Evolutionary conservation across 345 rosid genomes (phyloP), one percentile per base, ranked within the genome.

Genomic region (Pseudoturritis turrita): DNA sequence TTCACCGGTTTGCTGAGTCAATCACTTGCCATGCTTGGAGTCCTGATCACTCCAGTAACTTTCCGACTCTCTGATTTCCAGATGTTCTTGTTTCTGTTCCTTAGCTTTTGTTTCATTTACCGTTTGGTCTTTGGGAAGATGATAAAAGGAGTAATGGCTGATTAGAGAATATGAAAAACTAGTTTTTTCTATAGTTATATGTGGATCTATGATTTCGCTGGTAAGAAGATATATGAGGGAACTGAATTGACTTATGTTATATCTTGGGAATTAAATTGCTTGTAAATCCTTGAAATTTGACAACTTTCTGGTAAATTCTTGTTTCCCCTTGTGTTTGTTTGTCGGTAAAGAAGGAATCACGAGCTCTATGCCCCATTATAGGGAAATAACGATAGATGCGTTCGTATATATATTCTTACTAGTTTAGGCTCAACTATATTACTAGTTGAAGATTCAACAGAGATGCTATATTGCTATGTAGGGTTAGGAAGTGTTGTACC

Each of bases 1-100:
- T 88, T 79, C 92, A 91, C 60, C 94, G 88, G 74, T 83, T 91
- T 53, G 90, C 98, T n/a, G 87, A 83, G 64, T 88, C 86, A 84
- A 86, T 95, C 79, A 89, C 96, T 71, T 91, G 96, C 80, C 99
- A 95, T 75, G 90, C 99, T 55, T 95, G 98, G 98, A 89, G 92
- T 82, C 92, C 96, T 56, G 96, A 91, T 84, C 87, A 69, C 75
- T 86, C 98, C 5, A 87, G 99, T 95, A 79, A 61, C 37, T 36
- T 39, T 57, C 22, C 14, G 33, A 0, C 40, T 35, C 17, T 45
- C 7, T 70, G 9, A 21, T 59, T 15, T 14, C 5, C 17, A 12
- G 22, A 56, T 51, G 17, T 11, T 51, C 19, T 17, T 26, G 10
- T 12, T 63, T 64, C 14, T 39, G 26, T 10, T 58, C 33, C 62